These are phyloP conservation scores for Auricularia auricula-judae DNA, from an alignment of 768 basidiomycete genomes.

Conservation along the genomic window DNA sequence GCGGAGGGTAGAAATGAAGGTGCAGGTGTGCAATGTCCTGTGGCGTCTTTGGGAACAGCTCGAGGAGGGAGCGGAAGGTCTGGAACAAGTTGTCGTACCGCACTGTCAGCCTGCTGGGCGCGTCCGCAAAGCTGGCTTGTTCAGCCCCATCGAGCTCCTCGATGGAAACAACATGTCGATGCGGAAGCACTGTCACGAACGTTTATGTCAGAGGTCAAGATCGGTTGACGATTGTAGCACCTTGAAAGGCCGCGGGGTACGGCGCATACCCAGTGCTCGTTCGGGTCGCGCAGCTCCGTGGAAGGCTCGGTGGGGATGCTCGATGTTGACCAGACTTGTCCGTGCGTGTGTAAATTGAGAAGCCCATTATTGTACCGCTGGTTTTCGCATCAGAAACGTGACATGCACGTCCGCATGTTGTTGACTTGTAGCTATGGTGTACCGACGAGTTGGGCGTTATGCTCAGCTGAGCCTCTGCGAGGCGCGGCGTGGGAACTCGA, in stretches of 20 bases:
- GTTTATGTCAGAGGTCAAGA: background rate
- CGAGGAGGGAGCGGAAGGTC: slow-evolving; percentile 92
- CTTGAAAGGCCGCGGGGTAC: slow-evolving; percentile 97
- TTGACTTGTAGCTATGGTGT: no score
- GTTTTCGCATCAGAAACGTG: slow-evolving; percentile 36
- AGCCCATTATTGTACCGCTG: slow-evolving; percentile 92
- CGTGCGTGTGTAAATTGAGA: slow-evolving; percentile 88
- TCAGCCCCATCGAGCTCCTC: slow-evolving; percentile 50
- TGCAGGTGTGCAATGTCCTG: slow-evolving; percentile 61
- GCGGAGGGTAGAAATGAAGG: slow-evolving; percentile 77
- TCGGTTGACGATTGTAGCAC: slow-evolving; percentile 42
- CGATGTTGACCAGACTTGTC: slow-evolving; percentile 78
- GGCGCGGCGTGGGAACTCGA: no score
- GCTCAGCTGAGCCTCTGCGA: no score
- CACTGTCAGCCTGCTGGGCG: slow-evolving; percentile 52
- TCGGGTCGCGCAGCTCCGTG: slow-evolving; percentile 51
- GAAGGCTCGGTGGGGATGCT: slow-evolving; percentile 59
- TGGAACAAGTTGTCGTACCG: slow-evolving; percentile 72
- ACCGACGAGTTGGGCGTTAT: no score
- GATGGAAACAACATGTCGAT: slow-evolving; percentile 70
- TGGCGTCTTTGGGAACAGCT: slow-evolving; percentile 42
- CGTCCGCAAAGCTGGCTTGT: slow-evolving; percentile 49
- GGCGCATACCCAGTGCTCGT: slow-evolving; percentile 69
- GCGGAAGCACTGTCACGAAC: slow-evolving; percentile 49
- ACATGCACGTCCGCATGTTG: no score